These are phyloP conservation scores for Starmerella lactis-condensi DNA, from an alignment of 805 yeast genomes.

Conservation along the genomic window DNA sequence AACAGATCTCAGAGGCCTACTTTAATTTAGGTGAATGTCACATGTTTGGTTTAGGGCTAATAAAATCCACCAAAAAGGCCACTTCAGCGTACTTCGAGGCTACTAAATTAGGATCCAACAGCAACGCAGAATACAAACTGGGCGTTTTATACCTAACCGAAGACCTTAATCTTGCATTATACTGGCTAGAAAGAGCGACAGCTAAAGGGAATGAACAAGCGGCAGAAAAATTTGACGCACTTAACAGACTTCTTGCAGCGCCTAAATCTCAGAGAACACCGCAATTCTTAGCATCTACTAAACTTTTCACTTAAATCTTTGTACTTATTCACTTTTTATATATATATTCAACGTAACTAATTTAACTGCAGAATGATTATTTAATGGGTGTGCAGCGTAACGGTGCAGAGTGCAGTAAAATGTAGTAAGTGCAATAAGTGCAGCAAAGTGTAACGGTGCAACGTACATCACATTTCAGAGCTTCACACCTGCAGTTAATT, in stretches of 20 bases:
- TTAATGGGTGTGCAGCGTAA: too few relatives aligned
- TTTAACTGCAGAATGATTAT: too few relatives aligned
- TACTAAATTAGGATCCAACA: slow-evolving; percentile 3
- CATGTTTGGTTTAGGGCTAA: slow-evolving; percentile 12
- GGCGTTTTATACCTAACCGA: slow-evolving; percentile 7
- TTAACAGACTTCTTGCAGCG: neutral
- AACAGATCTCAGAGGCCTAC: slow-evolving; percentile 11
- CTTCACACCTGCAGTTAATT: too few relatives aligned
- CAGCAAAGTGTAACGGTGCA: too few relatives aligned
- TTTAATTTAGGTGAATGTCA: slow-evolving; percentile 14
- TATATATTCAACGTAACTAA: too few relatives aligned
- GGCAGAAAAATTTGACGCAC: neutral
- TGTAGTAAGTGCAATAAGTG: too few relatives aligned
- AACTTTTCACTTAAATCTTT: too few relatives aligned
- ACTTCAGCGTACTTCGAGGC: slow-evolving; percentile 6
- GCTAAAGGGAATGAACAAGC: slow-evolving; percentile 6
- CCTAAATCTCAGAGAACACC: slow-evolving; percentile 1
- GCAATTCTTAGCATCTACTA: too few relatives aligned
- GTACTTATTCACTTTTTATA: too few relatives aligned
- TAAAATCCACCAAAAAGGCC: slow-evolving; percentile 1
- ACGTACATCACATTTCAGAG: too few relatives aligned
- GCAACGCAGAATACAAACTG: slow-evolving; percentile 10
- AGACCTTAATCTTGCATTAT: slow-evolving; percentile 1
- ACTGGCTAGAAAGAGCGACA: slow-evolving; percentile 10
- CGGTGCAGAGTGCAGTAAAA: too few relatives aligned